Evolutionary conservation across 2,329 filamentous ascomycete genomes (phyloP), one percentile per base, ranked within the genome.

Genomic region (Tolypocladium inflatum): DNA sequence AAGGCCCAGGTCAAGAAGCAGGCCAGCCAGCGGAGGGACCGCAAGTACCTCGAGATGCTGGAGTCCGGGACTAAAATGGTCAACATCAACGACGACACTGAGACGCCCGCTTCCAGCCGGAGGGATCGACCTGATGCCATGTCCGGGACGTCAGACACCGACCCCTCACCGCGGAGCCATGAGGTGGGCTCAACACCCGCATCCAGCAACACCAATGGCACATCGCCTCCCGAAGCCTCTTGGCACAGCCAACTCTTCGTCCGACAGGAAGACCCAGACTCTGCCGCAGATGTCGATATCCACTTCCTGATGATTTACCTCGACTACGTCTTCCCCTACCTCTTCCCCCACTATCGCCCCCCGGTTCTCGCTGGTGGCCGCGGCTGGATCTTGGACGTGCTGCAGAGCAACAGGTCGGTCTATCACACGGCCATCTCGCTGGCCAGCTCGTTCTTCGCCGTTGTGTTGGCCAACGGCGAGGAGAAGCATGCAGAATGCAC

Each of bases 321-420:
- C 52, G 84, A 87, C 66, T 79, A 82, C 61, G 75, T 86, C 23
- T 79, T 86, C 60, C 83, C 84, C 2, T 82, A 85, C 62, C 70
- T 86, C 1, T 86, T 83, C 64, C 85, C 85, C 2, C 82, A 85
- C 66, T 87, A 86, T 68, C 77, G 77, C 3, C 84, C 84, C 1
- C 73, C 75, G 2, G 65, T 84, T 7, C 72, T 81, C 4, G 73
- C 80, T 58, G 79, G 81, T n/a, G 84, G 83, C 17, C 77, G 80
- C 54, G 78, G 80, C 33, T 87, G 84, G 84, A 73, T 87, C 35
- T 71, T 87, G 41, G 77, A 80, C 37, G 71, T 83, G 48, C 72
- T 86, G 11, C 75, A 81, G 57, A 78, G 76, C 59, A 85, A 83
- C 68, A 81, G 79, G 60, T 75, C 81, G 1, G 73, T 85, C 23